Evolutionary conservation across 208 protist genomes (phyloP).

Genomic region (Trypanosoma rangeli): DNA sequence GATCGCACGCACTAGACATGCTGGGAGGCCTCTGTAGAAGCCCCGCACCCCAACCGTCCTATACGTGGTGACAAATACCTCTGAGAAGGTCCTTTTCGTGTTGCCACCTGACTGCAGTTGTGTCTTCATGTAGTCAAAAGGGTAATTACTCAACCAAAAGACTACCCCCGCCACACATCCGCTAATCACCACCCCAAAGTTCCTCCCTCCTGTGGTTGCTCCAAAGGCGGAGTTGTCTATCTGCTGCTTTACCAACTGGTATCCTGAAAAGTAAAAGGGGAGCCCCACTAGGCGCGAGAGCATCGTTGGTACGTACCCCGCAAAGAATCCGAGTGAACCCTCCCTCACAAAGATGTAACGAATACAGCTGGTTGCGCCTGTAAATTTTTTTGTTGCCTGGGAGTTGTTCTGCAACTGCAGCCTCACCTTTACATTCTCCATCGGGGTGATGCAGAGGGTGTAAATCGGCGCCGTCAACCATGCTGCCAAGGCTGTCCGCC

Average conservation of each 20-base stretch:
- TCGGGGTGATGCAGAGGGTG: conserved; percentile 52
- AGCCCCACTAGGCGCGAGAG: conserved; percentile 60
- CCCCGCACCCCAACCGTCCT: conserved; percentile 33
- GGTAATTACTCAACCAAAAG: conserved; percentile 78
- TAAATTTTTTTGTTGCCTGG: conserved; percentile 30
- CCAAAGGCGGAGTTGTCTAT: conserved; percentile 15
- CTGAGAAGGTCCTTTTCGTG: conserved; percentile 31
- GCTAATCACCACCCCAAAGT: conserved; percentile 54
- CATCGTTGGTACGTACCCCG: conserved; percentile 59
- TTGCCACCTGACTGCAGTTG: conserved; percentile 52
- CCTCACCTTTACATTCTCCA: conserved; percentile 73
- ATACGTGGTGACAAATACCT: conserved; percentile 41
- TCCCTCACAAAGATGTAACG: conserved; percentile 36
- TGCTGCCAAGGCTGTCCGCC: conserved; percentile 54
- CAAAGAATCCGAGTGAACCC: conserved; percentile 44
- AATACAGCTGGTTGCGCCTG: conserved; percentile 43
- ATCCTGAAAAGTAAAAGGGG: conserved; percentile 73
- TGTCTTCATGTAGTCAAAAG: conserved; percentile 73
- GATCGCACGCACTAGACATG: conserved; percentile 57
- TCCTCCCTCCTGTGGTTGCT: conserved; percentile 21
- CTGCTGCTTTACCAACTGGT: conserved; percentile 31
- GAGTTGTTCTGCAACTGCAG: conserved; percentile 56
- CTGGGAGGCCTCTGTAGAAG: conserved; percentile 67
- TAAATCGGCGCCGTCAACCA: conserved; percentile 68
- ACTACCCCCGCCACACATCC: conserved; percentile 49